Evolutionary conservation across 495 filamentous ascomycete species (phyloP).

Genomic region (Neurospora sp.): DNA sequence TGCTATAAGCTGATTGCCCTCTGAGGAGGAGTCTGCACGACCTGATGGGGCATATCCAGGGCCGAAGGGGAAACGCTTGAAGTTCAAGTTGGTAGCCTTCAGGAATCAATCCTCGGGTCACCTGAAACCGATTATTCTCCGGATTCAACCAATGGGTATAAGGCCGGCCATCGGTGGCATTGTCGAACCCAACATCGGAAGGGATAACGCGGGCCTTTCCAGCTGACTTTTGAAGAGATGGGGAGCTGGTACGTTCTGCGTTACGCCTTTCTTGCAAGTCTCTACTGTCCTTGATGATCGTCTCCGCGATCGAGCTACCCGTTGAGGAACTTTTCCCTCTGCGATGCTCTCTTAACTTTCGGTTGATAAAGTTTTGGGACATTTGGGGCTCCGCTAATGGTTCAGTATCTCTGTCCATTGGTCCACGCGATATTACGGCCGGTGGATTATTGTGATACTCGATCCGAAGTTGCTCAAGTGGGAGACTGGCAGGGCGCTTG

Average conservation of each 20-base stretch:
- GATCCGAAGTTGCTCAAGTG: background rate
- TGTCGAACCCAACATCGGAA: background rate
- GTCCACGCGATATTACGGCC: background rate
- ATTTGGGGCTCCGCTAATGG: background rate
- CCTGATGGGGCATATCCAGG: conserved; percentile 12
- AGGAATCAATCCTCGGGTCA: conserved; percentile 7
- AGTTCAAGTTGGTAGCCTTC: conserved; percentile 7
- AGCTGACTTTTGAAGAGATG: background rate
- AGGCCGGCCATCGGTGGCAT: conserved; percentile 2
- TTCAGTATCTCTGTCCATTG: background rate
- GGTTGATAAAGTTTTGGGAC: background rate
- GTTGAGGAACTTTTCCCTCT: background rate
- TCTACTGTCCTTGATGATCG: background rate
- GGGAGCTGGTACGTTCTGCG: background rate
- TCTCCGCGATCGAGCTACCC: background rate
- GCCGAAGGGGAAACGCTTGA: background rate
- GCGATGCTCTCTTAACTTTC: background rate
- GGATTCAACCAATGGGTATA: conserved; percentile 8
- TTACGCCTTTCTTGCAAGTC: background rate
- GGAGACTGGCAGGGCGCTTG: background rate
- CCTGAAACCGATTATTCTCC: background rate
- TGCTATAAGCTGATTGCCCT: background rate
- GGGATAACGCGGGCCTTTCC: background rate
- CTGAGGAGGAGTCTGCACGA: conserved; percentile 5
- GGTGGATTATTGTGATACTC: background rate